These are phyloP conservation scores for Xylaria sp. DNA, from an alignment of 2,329 filamentous ascomycete genomes.

Conservation along the genomic window DNA sequence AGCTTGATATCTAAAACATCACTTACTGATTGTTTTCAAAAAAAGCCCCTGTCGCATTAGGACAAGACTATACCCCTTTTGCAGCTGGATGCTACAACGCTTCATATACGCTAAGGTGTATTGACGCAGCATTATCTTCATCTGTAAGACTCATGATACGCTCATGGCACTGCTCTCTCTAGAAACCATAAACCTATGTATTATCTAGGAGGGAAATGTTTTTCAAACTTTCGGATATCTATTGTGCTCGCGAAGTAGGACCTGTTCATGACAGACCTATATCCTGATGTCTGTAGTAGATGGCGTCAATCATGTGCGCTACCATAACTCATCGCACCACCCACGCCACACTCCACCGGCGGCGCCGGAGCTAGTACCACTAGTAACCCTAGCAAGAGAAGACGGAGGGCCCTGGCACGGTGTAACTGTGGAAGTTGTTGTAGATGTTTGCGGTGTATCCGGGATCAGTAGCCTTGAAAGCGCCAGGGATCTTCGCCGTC, in stretches of 20 bases:
- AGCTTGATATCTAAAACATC: background rate
- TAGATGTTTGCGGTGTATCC: conserved; percentile 53
- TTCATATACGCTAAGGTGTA: no score
- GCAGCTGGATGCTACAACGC: no score
- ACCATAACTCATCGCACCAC: background rate
- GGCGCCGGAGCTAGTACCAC: background rate
- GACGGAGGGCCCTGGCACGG: conserved; percentile 45
- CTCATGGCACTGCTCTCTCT: background rate
- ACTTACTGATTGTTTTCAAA: no score
- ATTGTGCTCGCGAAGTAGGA: no score
- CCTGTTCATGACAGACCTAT: background rate
- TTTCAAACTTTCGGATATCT: no score
- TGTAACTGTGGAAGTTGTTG: conserved; percentile 46
- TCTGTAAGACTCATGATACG: no score
- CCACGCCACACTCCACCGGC: background rate
- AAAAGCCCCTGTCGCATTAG: no score
- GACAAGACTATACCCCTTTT: no score
- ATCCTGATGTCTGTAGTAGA: background rate
- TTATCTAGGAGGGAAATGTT: no score
- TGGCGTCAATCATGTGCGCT: background rate
- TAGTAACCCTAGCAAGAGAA: conserved; percentile 41
- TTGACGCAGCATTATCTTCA: no score
- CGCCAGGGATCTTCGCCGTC: conserved; percentile 55
- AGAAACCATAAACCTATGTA: no score
- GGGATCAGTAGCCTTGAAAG: conserved; percentile 56